Evolutionary conservation across 345 rosid species (phyloP), one percentile per base, ranked within the genome.

Genomic region (Isatis tinctoria): DNA sequence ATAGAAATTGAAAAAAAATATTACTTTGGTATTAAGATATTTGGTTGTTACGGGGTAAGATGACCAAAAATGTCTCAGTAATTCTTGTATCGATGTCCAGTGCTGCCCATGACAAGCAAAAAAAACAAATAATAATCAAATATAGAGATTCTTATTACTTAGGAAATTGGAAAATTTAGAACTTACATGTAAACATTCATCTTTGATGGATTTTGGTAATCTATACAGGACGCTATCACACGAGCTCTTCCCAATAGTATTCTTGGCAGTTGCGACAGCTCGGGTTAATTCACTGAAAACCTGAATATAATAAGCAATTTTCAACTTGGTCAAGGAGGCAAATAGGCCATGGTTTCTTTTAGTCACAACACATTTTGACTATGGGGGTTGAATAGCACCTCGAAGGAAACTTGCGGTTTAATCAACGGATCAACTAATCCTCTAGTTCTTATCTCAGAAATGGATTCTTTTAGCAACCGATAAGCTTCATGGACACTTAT

Each of bases 11-110:
- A n/a, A n/a, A n/a, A n/a, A 62, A 6, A 24, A 64, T 24, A 72
- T 81, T 81, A 95, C 97, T 96, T 92, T 95, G 14, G 79, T 70
- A 76, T 83, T 81, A 68, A 95, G 93, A 83, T 88, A 80, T 12
- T 85, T 6, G 10, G 90, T 87, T 4, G 97, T 88, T 67, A 95
- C 80, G 18, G 99, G 99, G 85, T 88, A 95, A 12, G 97, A 95
- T 65, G 99, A 87, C 99, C 99, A 92, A 74, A 87, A 92, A 82
- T 94, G 96, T 78, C 66, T 85, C 77, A 88, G 41, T 37, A 37
- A 10, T 1, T 39, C 14, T 39, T 39, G 43, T 10, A 39, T 39
- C 11, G 43, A 39, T 7, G 83, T 79, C 93, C 91, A 89, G 47
- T 83, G n/a, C n/a, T n/a, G n/a, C n/a, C n/a, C n/a, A n/a, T n/a